phyloP scores from a whole-genome alignment of 2,329 filamentous ascomycete genomes.

The Calonectria henricotiae region DNA sequence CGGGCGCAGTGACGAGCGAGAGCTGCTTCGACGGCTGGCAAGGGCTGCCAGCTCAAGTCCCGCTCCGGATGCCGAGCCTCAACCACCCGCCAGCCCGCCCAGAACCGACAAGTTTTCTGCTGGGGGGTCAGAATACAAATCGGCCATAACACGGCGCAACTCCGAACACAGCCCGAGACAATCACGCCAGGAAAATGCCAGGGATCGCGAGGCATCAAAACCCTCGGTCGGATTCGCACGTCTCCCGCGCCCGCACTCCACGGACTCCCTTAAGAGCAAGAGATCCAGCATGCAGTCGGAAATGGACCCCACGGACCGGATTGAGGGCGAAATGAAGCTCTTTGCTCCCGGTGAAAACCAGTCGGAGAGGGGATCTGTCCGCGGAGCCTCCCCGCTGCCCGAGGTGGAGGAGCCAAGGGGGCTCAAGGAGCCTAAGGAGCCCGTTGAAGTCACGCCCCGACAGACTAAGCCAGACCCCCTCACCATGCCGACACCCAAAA shows the following conservation, averaged over 20 bases:
- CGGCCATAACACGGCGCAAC: constrained; percentile 43
- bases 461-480: constrained; percentile 64
- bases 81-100: constrained; percentile 39
- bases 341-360: constrained; percentile 71
- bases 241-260: constrained; percentile 62
- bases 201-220: constrained; percentile 52
- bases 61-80: constrained; percentile 52
- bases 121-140: constrained; percentile 38
- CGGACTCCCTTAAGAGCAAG: constrained; percentile 67
- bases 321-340: constrained; percentile 71
- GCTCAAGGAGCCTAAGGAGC: constrained; percentile 38
- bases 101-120: constrained; percentile 23
- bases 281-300: constrained; percentile 68
- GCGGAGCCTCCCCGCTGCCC: constrained; percentile 63
- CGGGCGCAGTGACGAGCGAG: constrained; percentile 62
- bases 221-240: constrained; percentile 67
- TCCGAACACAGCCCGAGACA: constrained; percentile 42
- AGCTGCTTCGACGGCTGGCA: constrained; percentile 67
- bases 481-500: constrained; percentile 68
- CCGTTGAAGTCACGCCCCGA: constrained; percentile 66
- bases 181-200: constrained; percentile 36
- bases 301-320: constrained; percentile 70
- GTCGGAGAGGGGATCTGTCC: constrained; percentile 71
- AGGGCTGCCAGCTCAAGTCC: constrained; percentile 66
- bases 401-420: constrained; percentile 56